Base-by-base conservation (phyloP, 2,329 filamentous ascomycete species). In the Akanthomyces lecanii region DNA sequence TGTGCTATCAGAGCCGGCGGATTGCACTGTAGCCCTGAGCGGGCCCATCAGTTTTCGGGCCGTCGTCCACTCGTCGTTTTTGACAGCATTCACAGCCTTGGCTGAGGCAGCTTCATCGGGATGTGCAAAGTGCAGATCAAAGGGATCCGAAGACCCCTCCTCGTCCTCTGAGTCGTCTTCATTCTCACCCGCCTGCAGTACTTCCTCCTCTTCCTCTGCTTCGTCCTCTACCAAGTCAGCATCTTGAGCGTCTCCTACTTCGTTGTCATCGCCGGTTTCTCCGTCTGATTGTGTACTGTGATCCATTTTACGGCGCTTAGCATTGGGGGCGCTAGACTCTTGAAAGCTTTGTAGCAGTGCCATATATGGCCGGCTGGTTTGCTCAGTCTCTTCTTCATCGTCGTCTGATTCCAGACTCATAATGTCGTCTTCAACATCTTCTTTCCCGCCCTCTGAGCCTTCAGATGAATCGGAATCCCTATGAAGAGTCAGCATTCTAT, bases 71-170 rank as follows among this genome's bases (percentile, higher is more conserved):
- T 81, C 74, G 16, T 78, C 78, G 6, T 78, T 75, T 64, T 84
- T 75, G 30, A 83, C 74, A 0, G 79, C 78, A 61, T 79, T 77
- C 8, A 89, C 70, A n/a, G 78, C 83, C 67, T 77, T 76, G 1
- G 81, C 77, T 8, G 92, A 76, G 48, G 82, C 75, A 6, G 82
- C 79, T 55, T 89, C 84, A 52, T 93, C 83, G 0, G 87, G 85
- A 48, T 81, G 81, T 40, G 86, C 85, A 72, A 96, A 96, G 75
- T 97, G 94, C 8, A 79, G 77, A 66, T 95, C 89, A 70, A 96
- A 97, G 0, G 91, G 89, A 73, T 96, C 90, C 1, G 75, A 76
- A 33, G 78, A 73, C 66, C 85, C 80, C 54, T 82, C 80, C 16
- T 83, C 79, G 50, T 84, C 82, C 55, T 81, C 79, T 23, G 81